A percentile compares a stretch with the other conserved stretches of the same genome.
Conservation (phyloP, 176 grass and related monocot genomes). For the Cenchrus purpureus region DNA sequence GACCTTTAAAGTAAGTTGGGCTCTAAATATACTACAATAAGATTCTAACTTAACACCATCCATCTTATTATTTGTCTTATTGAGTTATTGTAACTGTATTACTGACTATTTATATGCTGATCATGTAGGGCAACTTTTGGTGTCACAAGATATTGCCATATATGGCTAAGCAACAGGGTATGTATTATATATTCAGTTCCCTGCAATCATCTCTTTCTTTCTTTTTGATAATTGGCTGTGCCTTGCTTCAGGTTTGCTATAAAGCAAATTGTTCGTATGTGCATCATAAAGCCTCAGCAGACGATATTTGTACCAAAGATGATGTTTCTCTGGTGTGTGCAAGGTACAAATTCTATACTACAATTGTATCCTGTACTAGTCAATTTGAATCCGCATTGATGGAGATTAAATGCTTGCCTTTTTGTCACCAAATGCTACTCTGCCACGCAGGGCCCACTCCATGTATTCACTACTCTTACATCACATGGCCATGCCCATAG, state of each 20-base stretch:
- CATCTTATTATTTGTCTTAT: constrained; percentile 17
- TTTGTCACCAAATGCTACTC: not conserved
- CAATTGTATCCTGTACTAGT: not conserved
- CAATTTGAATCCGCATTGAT: not conserved
- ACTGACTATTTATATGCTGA: constrained; percentile 38
- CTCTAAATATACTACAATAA: constrained; percentile 5
- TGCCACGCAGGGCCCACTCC: not conserved
- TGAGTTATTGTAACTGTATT: not conserved
- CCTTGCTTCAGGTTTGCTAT: constrained; percentile 49
- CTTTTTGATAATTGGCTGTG: constrained; percentile 27
- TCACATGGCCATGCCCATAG: too few species aligned
- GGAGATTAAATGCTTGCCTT: not conserved
- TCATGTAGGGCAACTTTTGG: constrained; percentile 70
- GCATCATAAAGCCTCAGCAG: constrained; percentile 50
- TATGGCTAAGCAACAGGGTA: constrained; percentile 69
- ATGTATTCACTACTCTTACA: not conserved
- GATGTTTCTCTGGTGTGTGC: constrained; percentile 60
- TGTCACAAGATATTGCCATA: constrained; percentile 73
- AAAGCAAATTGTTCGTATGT: constrained; percentile 73
- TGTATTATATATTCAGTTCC: constrained; percentile 35
- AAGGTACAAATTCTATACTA: constrained; percentile 50
- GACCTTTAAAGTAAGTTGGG: constrained; percentile 61
- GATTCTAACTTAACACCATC: not conserved
- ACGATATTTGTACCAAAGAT: constrained; percentile 72
- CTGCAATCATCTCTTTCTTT: constrained; percentile 27